A percentile compares a stretch with the other conserved stretches of the same genome.
Evolutionary conservation across 78 protist species (phyloP).

Genomic region (Ministeria vibrans): DNA sequence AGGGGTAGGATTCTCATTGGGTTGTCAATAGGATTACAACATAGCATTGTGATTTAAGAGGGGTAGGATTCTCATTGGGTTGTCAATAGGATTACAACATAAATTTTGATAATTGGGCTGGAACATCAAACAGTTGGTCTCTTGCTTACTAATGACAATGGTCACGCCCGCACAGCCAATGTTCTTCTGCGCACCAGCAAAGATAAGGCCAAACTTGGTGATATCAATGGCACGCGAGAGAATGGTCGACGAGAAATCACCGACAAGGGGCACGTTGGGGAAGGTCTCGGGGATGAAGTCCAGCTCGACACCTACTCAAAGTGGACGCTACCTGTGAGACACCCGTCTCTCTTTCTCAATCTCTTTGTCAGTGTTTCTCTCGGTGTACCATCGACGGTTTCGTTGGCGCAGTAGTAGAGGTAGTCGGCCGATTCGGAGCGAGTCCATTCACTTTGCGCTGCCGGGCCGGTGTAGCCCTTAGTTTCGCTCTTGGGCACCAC

Average conservation of each 20-base stretch:
- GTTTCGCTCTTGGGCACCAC: background rate
- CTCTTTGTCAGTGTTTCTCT: conserved; percentile 34
- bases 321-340: background rate
- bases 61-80: too few species aligned
- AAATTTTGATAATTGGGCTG: too few species aligned
- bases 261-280: conserved; percentile 60
- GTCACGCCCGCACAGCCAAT: conserved; percentile 74
- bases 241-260: conserved; percentile 90
- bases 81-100: too few species aligned
- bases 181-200: conserved; percentile 96
- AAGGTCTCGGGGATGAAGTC: conserved; percentile 46
- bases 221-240: conserved; percentile 80
- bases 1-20: too few species aligned
- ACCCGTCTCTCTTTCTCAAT: background rate
- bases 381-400: conserved; percentile 84
- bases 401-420: conserved; percentile 87
- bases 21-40: too few species aligned
- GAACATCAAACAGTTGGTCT: too few species aligned
- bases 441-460: conserved; percentile 37
- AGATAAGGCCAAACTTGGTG: conserved; percentile 82
- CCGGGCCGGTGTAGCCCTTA: background rate
- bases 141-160: conserved; percentile 63
- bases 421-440: conserved; percentile 58
- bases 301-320: conserved; percentile 29
- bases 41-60: too few species aligned